Evolutionary conservation across 768 basidiomycete species (phyloP), one percentile per base, ranked within the genome.

Genomic region (Leccinum olivaceopallidum): DNA sequence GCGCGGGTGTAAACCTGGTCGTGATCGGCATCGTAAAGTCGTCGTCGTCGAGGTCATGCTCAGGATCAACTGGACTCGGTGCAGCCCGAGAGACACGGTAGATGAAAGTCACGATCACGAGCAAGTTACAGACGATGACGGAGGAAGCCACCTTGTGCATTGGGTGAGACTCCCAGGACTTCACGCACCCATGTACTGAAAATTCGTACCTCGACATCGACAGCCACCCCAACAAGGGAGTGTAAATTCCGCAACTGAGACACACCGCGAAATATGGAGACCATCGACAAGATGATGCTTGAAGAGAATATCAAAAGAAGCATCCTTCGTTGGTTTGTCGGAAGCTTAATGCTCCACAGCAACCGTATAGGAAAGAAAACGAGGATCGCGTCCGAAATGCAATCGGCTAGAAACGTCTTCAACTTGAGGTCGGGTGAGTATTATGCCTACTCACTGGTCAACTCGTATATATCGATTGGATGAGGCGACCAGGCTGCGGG

Each of bases 81-180:
- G 20, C 20, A 7, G 52, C 34, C 22, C 44, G 63, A 42, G 48
- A 52, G 48, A 63, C 44, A 12, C 65, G 63, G 55, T 72, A 68
- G 22, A 62, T 6, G 26, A 60, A 53, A 5, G 65, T 70, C 36
- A 51, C 63, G 30, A 67, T 51, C 36, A 70, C 67, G 12, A 69
- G 63, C 6, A 70, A 32, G 49, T 67, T 68, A 18, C 69, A 70
- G 34, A 53, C 64, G 59, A 71, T 65, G 37, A 49, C 56, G 12
- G 59, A 60, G 30, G 34, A 56, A 24, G 66, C 68, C 4, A 55
- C 55, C 71, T 68, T 48, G 22, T 20, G 26, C 30, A 13, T 60
- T 51, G 16, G 4, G 9, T 62, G 13, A 61, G 60, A 53, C 37
- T 44, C 8, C n/a, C 7, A 30, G n/a, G 53, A 48, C 18, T 20